phyloP scores from a whole-genome alignment of 2,329 filamentous ascomycete genomes.

The Pseudogymnoascus sp. region DNA sequence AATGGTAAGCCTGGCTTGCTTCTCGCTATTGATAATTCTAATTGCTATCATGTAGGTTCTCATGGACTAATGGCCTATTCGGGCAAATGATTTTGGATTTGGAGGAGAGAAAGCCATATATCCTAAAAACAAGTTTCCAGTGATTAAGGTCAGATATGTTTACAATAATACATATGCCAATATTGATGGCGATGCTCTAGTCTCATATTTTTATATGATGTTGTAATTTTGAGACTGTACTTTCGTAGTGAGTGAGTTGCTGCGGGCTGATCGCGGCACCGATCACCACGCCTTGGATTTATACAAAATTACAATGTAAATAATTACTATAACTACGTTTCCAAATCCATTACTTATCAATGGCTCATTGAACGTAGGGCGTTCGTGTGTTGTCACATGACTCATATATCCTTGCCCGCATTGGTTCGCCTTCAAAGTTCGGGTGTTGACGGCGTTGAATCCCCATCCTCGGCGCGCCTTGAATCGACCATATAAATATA shows the following conservation, averaged over 20 bases:
- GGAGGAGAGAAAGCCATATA: slow-evolving; percentile 59
- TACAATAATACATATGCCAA: not conserved
- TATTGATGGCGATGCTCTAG: not conserved
- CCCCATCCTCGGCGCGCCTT: not conserved
- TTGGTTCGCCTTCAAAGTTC: not conserved
- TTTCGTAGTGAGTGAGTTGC: not conserved
- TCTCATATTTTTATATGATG: not conserved
- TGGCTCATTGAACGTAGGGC: not conserved
- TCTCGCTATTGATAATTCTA: not conserved
- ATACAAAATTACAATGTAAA: not conserved
- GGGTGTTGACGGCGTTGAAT: not conserved
- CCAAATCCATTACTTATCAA: not conserved
- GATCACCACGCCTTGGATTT: not conserved
- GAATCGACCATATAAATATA: not conserved
- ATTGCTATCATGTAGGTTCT: slow-evolving; percentile 40
- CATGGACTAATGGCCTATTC: slow-evolving; percentile 85
- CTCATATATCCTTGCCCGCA: not conserved
- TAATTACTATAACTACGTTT: not conserved
- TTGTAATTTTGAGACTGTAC: not conserved
- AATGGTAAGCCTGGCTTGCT: slow-evolving; percentile 27
- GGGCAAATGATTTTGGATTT: slow-evolving; percentile 74
- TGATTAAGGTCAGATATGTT: slow-evolving; percentile 8
- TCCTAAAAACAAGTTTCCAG: slow-evolving; percentile 46
- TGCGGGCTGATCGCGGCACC: not conserved
- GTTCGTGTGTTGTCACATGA: not conserved